A percentile compares a stretch with the other conserved stretches of the same genome.
These are phyloP conservation scores for Bruguiera parviflora DNA, from an alignment of 345 rosid genomes.

Conservation along the genomic window DNA sequence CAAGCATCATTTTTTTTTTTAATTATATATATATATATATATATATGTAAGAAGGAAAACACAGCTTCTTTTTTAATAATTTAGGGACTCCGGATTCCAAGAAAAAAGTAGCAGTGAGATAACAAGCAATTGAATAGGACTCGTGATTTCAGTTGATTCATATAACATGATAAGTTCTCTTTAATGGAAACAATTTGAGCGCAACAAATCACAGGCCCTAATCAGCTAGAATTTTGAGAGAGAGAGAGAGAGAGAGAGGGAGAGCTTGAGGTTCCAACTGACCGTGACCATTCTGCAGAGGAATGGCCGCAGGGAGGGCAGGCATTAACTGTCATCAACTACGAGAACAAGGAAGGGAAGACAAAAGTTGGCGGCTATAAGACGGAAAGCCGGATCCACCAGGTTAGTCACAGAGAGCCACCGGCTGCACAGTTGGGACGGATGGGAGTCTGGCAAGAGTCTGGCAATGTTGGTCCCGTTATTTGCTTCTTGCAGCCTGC, in stretches of 20 bases:
- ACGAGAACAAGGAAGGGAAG: constrained; percentile 59
- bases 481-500: too few species aligned
- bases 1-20: background rate
- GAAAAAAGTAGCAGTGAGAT: too few species aligned
- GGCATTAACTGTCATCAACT: constrained; percentile 22
- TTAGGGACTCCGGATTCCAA: too few species aligned
- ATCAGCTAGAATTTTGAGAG: background rate
- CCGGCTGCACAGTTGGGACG: constrained; percentile 9
- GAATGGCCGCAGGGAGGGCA: constrained; percentile 35
- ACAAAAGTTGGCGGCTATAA: constrained; percentile 47
- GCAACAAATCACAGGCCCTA: background rate
- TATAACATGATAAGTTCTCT: too few species aligned
- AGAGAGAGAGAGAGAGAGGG: background rate
- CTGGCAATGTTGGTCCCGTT: too few species aligned
- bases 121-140: too few species aligned
- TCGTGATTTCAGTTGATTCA: too few species aligned
- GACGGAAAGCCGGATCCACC: too few species aligned
- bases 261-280: background rate
- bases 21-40: background rate
- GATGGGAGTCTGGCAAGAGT: too few species aligned
- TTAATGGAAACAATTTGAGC: too few species aligned
- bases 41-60: too few species aligned
- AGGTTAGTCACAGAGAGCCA: too few species aligned
- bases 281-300: constrained; percentile 38
- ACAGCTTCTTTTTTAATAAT: background rate